Conservation (phyloP, 768 basidiomycete genomes). For the Leccinum longicurvipes region DNA sequence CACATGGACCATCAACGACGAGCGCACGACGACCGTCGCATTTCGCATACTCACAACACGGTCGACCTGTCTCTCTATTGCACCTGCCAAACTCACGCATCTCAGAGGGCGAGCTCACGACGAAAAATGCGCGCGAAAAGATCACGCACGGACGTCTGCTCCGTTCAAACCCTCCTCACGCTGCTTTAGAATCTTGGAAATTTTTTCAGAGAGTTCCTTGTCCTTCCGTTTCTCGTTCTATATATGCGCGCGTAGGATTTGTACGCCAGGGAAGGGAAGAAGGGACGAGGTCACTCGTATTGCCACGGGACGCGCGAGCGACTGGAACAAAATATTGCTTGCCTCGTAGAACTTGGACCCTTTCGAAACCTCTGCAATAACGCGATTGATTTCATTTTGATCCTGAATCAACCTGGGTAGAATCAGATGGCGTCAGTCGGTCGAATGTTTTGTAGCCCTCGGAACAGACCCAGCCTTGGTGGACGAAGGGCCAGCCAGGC, state of each 20-base stretch:
- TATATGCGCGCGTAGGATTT: background rate
- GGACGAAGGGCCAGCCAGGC: conserved; percentile 85
- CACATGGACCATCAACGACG: background rate
- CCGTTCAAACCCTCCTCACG: conserved; percentile 56
- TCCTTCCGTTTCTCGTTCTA: conserved; percentile 92
- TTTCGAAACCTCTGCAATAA: conserved; percentile 88
- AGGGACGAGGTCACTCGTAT: background rate
- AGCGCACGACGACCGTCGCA: background rate
- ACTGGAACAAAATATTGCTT: conserved; percentile 16
- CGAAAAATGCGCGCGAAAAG: background rate
- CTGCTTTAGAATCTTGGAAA: conserved; percentile 63
- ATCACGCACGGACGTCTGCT: conserved; percentile 52
- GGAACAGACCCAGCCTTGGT: conserved; percentile 78
- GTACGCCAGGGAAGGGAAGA: no score
- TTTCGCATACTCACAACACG: conserved; percentile 51
- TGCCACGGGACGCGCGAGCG: background rate
- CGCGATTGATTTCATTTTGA: conserved; percentile 79
- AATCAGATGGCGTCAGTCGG: conserved; percentile 9
- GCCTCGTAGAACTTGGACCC: conserved; percentile 92
- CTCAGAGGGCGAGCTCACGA: background rate
- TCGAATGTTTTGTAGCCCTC: background rate
- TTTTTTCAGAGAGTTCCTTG: conserved; percentile 75
- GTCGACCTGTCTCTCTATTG: conserved; percentile 66
- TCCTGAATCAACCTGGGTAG: conserved; percentile 61
- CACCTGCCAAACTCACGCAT: conserved; percentile 33